Evolutionary conservation across 2,329 filamentous ascomycete species (phyloP).

Genomic region (Aspergillus udagawae): DNA sequence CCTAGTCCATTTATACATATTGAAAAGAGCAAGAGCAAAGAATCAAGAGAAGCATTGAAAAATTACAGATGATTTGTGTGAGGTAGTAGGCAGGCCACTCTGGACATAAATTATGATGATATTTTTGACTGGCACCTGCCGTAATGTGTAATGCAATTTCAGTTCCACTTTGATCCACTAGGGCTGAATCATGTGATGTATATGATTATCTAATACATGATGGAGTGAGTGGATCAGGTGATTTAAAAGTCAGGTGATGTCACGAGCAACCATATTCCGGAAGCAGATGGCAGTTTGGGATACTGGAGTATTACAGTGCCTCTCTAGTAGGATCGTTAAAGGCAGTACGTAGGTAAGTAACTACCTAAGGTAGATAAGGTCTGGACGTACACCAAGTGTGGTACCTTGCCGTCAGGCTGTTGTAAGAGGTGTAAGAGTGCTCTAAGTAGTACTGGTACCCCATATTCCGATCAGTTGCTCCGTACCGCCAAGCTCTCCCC

Average conservation of each 20-base stretch:
- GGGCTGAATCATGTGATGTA: background rate
- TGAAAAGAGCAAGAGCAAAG: too few relatives aligned
- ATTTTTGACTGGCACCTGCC: background rate
- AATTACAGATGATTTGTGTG: too few relatives aligned
- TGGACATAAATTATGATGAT: background rate
- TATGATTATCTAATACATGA: background rate
- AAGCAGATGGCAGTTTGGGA: background rate
- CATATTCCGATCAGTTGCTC: background rate
- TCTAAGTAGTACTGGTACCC: background rate
- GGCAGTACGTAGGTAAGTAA: too few relatives aligned
- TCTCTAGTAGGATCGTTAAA: too few relatives aligned
- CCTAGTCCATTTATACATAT: too few relatives aligned
- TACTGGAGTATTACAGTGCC: too few relatives aligned
- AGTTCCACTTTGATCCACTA: background rate
- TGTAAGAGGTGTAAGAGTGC: background rate
- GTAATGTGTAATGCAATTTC: background rate
- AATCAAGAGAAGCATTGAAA: too few relatives aligned
- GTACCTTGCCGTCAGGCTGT: too few relatives aligned
- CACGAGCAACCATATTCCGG: background rate
- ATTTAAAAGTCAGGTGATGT: background rate
- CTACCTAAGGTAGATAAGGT: too few relatives aligned
- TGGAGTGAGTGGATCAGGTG: background rate
- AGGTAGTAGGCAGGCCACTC: too few relatives aligned
- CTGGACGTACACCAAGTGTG: too few relatives aligned
- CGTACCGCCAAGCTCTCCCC: background rate